Evolutionary conservation across 2,329 filamentous ascomycete species (phyloP), one percentile per base, ranked within the genome.

Genomic region (Penicillium brevicompactum): DNA sequence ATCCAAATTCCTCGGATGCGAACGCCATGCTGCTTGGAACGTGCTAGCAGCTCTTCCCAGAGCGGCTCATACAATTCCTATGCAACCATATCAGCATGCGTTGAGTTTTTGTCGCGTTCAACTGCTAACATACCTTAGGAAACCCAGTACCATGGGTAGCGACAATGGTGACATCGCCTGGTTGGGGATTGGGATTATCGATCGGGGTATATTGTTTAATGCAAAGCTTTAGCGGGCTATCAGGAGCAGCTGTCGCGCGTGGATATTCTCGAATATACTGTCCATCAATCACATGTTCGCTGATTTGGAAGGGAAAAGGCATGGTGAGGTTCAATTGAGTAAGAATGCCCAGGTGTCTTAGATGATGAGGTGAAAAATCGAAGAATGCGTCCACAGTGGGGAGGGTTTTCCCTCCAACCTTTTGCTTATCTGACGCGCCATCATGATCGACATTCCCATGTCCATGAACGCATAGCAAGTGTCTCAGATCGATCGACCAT

Each of bases 241-340:
- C 44, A 4, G 40, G 32, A 11, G 46, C 14, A 6, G 41, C 4
- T 2, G 49, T 53, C 1, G 49, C 56, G 18, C 49, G 32, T 2
- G 56, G 49, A 21, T 55, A 58, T 44, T 58, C 56, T 1, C 56
- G 52, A 18, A 58, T 42, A 46, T 58, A 50, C 14, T 55, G 52
- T 14, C 49, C 52, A 43, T 55, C 46, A 27, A 58, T 42, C 10
- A 48, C 22, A 55, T 55, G 52, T 34, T 55, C 56, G 4, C 45
- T 58, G 10, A 58, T 37, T 6, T 16, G 42, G n/a, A 58, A 58
- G 11, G 55, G 55, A 13, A 52, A 59, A 21, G 11, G 21, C 38
- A 41, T 41, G 38, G 38, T 21, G 18, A 21, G 7, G 10, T 41
- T n/a, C 13, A 38, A 16, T 8, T 16, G 11, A 16, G 37, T 8